Conservation (phyloP, 2,329 filamentous ascomycete genomes). For the Helotiales sp. region DNA sequence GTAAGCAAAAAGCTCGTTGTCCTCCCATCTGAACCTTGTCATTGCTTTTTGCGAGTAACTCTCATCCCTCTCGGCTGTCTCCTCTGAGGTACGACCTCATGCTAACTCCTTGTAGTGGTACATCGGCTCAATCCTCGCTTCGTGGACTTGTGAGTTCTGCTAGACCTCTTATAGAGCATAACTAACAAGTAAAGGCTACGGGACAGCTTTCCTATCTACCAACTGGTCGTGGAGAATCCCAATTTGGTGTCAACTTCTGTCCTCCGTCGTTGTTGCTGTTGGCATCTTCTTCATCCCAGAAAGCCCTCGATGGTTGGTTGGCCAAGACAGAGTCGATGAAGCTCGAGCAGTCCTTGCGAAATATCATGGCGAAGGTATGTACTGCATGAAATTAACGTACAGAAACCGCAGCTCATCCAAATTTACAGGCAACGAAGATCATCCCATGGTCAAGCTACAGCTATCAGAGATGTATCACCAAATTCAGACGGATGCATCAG, state of each 20-base stretch:
- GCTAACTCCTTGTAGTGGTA: too few relatives aligned
- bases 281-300: conserved; percentile 53
- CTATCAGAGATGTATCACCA: conserved; percentile 32
- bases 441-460: conserved; percentile 32
- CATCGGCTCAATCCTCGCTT: conserved; percentile 31
- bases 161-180: not conserved
- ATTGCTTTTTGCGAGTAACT: too few relatives aligned
- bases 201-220: conserved; percentile 17
- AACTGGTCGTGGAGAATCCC: conserved; percentile 36
- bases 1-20: too few relatives aligned
- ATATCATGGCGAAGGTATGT: conserved; percentile 51
- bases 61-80: too few relatives aligned
- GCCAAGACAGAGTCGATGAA: conserved; percentile 55
- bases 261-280: conserved; percentile 23
- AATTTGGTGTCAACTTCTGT: conserved; percentile 35
- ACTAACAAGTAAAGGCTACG: conserved; percentile 15
- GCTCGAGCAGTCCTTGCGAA: conserved; percentile 55
- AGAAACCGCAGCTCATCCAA: not conserved
- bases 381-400: not conserved
- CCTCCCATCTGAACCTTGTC: too few relatives aligned
- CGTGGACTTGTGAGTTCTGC: conserved; percentile 25
- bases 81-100: too few relatives aligned
- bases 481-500: conserved; percentile 29
- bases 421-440: conserved; percentile 12
- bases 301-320: conserved; percentile 57